Evolutionary conservation across 768 basidiomycete species (phyloP).

Genomic region (Russula ochroleuca): DNA sequence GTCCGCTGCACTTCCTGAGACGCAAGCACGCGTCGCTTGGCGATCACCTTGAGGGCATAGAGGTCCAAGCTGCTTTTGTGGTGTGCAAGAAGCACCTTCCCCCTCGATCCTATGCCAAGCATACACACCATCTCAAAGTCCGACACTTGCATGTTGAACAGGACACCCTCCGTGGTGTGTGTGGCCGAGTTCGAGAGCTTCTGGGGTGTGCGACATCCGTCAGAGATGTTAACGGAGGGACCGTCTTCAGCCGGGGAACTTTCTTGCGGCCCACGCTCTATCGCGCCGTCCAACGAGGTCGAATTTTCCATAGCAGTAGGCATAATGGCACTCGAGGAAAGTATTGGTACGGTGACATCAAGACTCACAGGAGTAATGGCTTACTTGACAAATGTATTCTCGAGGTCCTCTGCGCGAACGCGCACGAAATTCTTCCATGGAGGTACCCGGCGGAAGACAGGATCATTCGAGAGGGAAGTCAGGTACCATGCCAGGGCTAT

Average conservation of each 20-base stretch:
- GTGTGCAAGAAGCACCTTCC: constrained; percentile 88
- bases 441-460: constrained; percentile 56
- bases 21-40: constrained; percentile 92
- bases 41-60: constrained; percentile 95
- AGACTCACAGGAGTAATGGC: constrained; percentile 83
- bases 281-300: background rate
- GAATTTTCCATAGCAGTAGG: constrained; percentile 1
- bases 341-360: constrained; percentile 69
- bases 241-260: constrained; percentile 48
- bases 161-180: constrained; percentile 48
- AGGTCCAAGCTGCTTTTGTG: constrained; percentile 67
- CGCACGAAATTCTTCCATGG: constrained; percentile 83
- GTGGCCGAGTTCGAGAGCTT: constrained; percentile 47
- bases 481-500: constrained; percentile 71
- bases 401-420: constrained; percentile 80
- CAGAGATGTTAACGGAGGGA: constrained; percentile 59
- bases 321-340: constrained; percentile 30
- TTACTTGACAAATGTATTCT: constrained; percentile 79
- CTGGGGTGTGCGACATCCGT: constrained; percentile 41
- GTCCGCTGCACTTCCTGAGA: constrained; percentile 96
- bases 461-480: constrained; percentile 68
- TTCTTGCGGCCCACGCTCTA: constrained; percentile 18
- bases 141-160: constrained; percentile 71
- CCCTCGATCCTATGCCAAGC: constrained; percentile 94
- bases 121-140: constrained; percentile 99